Base-by-base conservation (phyloP, 345 rosid species). In the Syzygium aromaticum region DNA sequence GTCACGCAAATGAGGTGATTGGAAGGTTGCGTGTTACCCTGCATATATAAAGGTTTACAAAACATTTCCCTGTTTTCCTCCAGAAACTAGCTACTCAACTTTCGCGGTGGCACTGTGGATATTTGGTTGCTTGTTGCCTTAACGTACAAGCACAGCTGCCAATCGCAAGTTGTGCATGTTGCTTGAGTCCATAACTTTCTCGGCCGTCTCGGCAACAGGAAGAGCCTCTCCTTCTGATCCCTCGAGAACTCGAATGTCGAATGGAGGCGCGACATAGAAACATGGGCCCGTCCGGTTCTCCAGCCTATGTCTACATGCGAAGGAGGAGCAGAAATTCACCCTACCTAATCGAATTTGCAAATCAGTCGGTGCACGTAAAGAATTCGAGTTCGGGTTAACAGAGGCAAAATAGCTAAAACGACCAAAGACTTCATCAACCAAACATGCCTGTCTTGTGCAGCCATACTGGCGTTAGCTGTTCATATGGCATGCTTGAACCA, bases 21-120 rank as follows among this genome's bases (percentile, higher is more conserved):
- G 40, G 40, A 3, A 15, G 40, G 40, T 64, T 64, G 7, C 22
- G 40, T 3, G 77, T 8, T 17, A 15, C 38, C 3, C 21, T 17
- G 40, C 14, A 63, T 0, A n/a, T 28, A 63, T 0, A n/a, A 8
- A 63, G 43, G 23, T 0, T 17, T 8, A 30, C 78, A 67, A 16
- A 17, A 67, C 78, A 67, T 67, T 67, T 33, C 23, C 43, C 11
- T 38, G 46, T 67, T 67, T 33, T 33, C 25, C 77, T 16, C 7
- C 12, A 8, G 46, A 67, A 33, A 33, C 46, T 30, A 9, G 46
- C 7, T 23, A 33, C 78, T 59, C 53, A 52, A 52, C 64, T 30
- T 64, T 30, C 22, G 43, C 7, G 33, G 78, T 64, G 21, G 3
- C 43, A 2, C 19, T 3, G 57, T 21, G 23, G 25, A 7, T 21